These are phyloP conservation scores for Mortierella sp. DNA, from an alignment of 371 early-diverging fungal species.

Conservation along the genomic window DNA sequence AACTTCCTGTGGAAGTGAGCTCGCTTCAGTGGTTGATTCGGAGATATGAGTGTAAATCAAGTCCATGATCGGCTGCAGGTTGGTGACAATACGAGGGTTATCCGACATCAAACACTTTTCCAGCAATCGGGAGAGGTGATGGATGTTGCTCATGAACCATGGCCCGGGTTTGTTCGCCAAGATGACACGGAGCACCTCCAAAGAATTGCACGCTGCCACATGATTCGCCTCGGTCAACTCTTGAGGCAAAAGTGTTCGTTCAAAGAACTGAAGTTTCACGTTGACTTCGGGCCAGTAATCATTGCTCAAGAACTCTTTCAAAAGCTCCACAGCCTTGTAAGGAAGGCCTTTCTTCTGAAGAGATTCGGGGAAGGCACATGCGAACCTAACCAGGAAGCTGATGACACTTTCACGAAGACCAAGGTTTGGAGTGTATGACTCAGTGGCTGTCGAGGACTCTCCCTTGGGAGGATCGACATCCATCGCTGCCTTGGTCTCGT, in stretches of 20 bases:
- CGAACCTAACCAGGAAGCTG: conserved; percentile 78
- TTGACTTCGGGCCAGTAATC: conserved; percentile 59
- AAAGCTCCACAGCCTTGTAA: conserved; percentile 69
- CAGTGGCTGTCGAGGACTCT: conserved; percentile 15
- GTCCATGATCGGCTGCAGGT: conserved; percentile 74
- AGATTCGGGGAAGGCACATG: conserved; percentile 71
- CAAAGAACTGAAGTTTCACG: conserved; percentile 53
- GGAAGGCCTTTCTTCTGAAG: conserved; percentile 62
- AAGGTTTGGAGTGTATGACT: conserved; percentile 61
- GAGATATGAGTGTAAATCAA: conserved; percentile 61
- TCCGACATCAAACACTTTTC: conserved; percentile 77
- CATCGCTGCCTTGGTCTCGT: conserved; percentile 47
- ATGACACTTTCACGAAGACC: conserved; percentile 74
- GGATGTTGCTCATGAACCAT: conserved; percentile 77
- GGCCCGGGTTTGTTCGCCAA: conserved; percentile 66
- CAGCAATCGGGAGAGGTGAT: conserved; percentile 71
- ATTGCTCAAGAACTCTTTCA: conserved; percentile 68
- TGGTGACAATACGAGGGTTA: conserved; percentile 67
- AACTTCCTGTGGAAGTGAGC: conserved; percentile 36
- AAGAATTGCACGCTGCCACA: conserved; percentile 65
- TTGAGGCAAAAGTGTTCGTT: conserved; percentile 45
- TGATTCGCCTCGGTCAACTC: conserved; percentile 56
- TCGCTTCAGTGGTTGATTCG: conserved; percentile 27
- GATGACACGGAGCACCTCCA: conserved; percentile 76
- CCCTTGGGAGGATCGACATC: conserved; percentile 46